Percentiles rank a stretch among this genome's conserved stretches.
These are phyloP conservation scores for Cystofilobasidium capitatum DNA, from an alignment of 768 basidiomycete genomes.

Conservation along the genomic window DNA sequence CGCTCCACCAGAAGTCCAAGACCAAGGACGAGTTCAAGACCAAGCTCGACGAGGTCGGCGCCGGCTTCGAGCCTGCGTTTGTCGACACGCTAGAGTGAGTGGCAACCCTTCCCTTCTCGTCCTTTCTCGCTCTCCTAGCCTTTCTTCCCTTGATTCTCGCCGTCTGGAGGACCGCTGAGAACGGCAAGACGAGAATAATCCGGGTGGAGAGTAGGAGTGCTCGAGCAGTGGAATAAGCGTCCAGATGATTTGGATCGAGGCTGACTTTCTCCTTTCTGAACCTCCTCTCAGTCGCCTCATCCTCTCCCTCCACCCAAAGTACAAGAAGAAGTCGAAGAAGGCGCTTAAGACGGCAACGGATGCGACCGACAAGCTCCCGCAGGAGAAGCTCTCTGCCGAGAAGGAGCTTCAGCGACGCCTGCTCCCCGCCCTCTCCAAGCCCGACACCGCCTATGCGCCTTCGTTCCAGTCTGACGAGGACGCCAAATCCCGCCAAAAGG, in stretches of 20 bases:
- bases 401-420: conserved; percentile 38
- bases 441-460: conserved; percentile 60
- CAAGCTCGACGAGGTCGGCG: conserved; percentile 64
- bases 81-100: conserved; percentile 68
- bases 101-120: not conserved
- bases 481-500: conserved; percentile 30
- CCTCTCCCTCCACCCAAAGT: conserved; percentile 86
- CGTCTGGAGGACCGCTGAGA: too few relatives aligned
- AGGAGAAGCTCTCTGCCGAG: conserved; percentile 33
- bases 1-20: conserved; percentile 73
- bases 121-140: not conserved
- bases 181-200: too few relatives aligned
- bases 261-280: not conserved
- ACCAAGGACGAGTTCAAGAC: conserved; percentile 63
- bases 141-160: not conserved
- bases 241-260: too few relatives aligned
- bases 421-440: conserved; percentile 79
- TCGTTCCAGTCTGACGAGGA: conserved; percentile 39
- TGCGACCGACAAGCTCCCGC: conserved; percentile 25
- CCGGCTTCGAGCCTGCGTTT: conserved; percentile 80
- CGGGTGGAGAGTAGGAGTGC: too few relatives aligned
- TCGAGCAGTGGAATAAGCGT: too few relatives aligned
- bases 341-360: conserved; percentile 39
- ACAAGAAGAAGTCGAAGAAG: conserved; percentile 61
- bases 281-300: conserved; percentile 55